Conservation (phyloP, 1,284 basidiomycete genomes). For the Ganoderma multipileum region DNA sequence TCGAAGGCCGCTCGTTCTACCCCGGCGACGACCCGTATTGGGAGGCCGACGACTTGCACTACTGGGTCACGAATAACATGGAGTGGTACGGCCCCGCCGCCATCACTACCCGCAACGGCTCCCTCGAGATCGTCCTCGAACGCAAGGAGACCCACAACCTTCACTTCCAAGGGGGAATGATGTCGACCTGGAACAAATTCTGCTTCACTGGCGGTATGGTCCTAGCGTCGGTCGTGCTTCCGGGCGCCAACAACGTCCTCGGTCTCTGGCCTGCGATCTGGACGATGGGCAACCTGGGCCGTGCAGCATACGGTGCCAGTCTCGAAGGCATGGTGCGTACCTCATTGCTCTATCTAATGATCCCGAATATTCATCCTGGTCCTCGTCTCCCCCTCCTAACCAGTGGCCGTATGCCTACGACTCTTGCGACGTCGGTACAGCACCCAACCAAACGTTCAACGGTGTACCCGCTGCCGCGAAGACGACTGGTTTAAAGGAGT, state of each 20-base stretch:
- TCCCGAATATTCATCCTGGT: neutral
- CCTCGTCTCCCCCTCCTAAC: neutral
- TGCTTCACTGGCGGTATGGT: conserved; percentile 92
- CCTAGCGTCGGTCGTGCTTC: conserved; percentile 75
- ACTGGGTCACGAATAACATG: conserved; percentile 67
- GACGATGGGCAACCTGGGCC: conserved; percentile 64
- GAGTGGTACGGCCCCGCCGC: conserved; percentile 84
- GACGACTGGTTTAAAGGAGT: conserved; percentile 44
- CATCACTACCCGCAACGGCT: conserved; percentile 80
- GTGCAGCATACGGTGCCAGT: conserved; percentile 66
- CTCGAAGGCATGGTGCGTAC: conserved; percentile 54
- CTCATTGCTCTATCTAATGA: neutral
- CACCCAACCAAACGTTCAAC: conserved; percentile 55
- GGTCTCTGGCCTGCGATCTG: conserved; percentile 66
- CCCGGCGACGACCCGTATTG: conserved; percentile 67
- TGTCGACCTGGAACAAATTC: conserved; percentile 90
- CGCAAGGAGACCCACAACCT: conserved; percentile 74
- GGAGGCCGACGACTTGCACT: conserved; percentile 75
- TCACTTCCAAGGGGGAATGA: conserved; percentile 76
- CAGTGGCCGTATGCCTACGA: conserved; percentile 66
- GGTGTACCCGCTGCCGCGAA: conserved; percentile 49
- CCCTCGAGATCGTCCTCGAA: conserved; percentile 81
- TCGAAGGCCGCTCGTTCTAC: conserved; percentile 83
- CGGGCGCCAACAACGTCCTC: conserved; percentile 68
- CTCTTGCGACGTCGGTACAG: conserved; percentile 63